Conservation (phyloP, 169 alveolate genomes). For the Sarcocystis neurona region DNA sequence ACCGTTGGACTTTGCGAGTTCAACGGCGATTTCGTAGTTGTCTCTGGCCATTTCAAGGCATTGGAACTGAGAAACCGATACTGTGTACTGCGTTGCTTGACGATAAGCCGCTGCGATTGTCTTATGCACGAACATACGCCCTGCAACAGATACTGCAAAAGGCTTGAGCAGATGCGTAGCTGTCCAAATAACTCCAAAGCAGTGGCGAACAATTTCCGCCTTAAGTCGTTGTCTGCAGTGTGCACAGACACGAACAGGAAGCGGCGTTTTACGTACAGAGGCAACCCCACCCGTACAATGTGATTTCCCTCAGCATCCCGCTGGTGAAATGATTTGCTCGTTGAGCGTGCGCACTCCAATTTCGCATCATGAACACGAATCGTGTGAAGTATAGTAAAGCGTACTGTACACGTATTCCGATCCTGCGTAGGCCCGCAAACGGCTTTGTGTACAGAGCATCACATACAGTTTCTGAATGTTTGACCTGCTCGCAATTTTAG, state of each 20-base stretch:
- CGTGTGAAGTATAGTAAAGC: too few species aligned
- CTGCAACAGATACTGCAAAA: neutral
- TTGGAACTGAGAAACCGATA: slow-evolving; percentile 11
- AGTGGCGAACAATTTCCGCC: slow-evolving; percentile 23
- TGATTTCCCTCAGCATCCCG: too few species aligned
- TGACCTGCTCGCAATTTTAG: too few species aligned
- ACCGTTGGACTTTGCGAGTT: neutral
- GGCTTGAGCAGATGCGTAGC: neutral
- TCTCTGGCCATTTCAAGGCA: slow-evolving; percentile 9
- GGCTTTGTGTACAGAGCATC: too few species aligned
- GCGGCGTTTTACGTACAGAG: neutral
- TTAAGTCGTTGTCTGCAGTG: neutral
- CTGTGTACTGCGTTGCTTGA: slow-evolving; percentile 17
- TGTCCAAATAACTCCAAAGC: neutral
- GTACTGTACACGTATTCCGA: too few species aligned
- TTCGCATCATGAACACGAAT: too few species aligned
- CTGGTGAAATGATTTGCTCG: too few species aligned
- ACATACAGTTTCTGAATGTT: too few species aligned
- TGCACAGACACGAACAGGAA: neutral
- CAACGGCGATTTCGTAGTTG: neutral
- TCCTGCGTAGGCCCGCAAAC: too few species aligned
- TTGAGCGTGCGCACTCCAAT: too few species aligned
- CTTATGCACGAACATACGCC: neutral
- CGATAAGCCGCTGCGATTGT: slow-evolving; percentile 19
- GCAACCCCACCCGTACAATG: too few species aligned